Evolutionary conservation across 2,329 filamentous ascomycete species (phyloP).

Genomic region (Cadophora malorum): DNA sequence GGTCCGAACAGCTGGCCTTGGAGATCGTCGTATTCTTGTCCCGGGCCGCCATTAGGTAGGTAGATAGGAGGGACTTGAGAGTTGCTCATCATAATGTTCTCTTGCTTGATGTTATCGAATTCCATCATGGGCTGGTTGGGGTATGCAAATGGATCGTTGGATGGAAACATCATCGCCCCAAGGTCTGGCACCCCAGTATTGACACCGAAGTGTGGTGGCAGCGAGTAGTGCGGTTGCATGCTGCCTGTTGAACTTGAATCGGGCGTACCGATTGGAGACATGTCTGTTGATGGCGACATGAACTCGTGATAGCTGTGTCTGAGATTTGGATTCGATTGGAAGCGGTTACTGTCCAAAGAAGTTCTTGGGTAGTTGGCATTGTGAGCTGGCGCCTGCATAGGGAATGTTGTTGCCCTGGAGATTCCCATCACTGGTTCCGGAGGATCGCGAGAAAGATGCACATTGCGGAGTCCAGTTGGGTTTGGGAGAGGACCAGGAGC

Average conservation of each 20-base stretch:
- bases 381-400: conserved; percentile 40
- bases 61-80: conserved; percentile 35
- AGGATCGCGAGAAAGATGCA: conserved; percentile 6
- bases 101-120: conserved; percentile 51
- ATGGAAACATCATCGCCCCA: conserved; percentile 81
- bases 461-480: conserved; percentile 42
- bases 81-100: conserved; percentile 29
- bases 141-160: conserved; percentile 79
- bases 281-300: conserved; percentile 36
- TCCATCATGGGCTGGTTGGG: conserved; percentile 75
- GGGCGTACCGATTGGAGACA: conserved; percentile 41
- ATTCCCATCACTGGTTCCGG: conserved; percentile 10
- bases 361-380: conserved; percentile 35
- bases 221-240: conserved; percentile 32
- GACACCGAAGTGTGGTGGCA: conserved; percentile 46
- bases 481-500: conserved; percentile 58
- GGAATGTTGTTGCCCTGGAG: conserved; percentile 41
- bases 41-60: conserved; percentile 40
- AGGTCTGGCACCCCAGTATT: conserved; percentile 64
- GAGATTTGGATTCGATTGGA: conserved; percentile 41
- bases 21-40: conserved; percentile 60
- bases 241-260: conserved; percentile 36
- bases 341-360: conserved; percentile 42
- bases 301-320: conserved; percentile 41
- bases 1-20: conserved; percentile 77